These are phyloP conservation scores for Dactylis glomerata DNA, from an alignment of 176 grass and related monocot genomes.

Conservation along the genomic window DNA sequence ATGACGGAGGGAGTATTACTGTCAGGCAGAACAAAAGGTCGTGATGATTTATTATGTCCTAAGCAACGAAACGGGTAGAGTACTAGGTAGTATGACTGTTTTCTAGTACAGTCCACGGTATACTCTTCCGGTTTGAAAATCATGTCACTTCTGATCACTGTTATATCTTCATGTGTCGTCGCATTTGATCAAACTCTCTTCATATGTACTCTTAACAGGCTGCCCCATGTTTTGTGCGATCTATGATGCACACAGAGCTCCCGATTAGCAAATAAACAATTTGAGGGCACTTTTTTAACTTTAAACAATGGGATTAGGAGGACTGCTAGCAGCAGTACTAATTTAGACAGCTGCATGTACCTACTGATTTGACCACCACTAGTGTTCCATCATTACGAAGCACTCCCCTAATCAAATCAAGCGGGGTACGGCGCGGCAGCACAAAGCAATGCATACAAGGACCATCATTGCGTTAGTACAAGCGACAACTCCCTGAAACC, in stretches of 20 bases:
- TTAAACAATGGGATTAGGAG: neutral
- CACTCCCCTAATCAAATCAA: conserved; percentile 1
- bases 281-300: neutral
- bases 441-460: neutral
- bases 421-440: neutral
- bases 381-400: neutral
- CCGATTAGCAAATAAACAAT: neutral
- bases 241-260: neutral
- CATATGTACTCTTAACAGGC: neutral
- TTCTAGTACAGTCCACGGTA: too few relatives aligned
- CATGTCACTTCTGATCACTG: neutral
- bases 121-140: too few relatives aligned
- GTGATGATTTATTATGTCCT: too few relatives aligned
- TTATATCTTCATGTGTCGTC: neutral
- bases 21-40: too few relatives aligned
- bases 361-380: conserved; percentile 12
- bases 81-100: too few relatives aligned
- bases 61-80: too few relatives aligned
- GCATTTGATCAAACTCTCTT: neutral
- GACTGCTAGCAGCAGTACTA: neutral
- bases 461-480: conserved; percentile 30
- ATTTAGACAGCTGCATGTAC: neutral
- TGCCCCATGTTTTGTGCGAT: too few relatives aligned
- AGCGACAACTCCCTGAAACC: neutral
- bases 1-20: too few relatives aligned